Conservation (phyloP, 169 alveolate species). For the Pseudocohnilembus persalinus region DNA sequence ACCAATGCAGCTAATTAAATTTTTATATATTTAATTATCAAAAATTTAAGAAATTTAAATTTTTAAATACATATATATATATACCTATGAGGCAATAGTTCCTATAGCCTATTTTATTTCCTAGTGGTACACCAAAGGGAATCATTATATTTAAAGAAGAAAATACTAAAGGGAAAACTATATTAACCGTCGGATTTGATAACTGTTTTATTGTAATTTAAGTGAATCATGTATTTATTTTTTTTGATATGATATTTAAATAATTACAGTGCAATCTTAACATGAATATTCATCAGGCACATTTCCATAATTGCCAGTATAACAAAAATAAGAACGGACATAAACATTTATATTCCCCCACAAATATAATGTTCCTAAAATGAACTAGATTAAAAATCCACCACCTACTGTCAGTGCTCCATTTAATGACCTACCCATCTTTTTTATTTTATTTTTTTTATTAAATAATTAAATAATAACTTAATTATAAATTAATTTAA, state of each 20-base stretch:
- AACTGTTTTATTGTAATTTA: neutral
- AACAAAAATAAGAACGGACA: constrained; percentile 1
- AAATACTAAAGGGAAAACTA: constrained; percentile 16
- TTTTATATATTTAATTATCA: too few relatives aligned
- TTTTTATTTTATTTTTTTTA: too few relatives aligned
- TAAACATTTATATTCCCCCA: constrained; percentile 23
- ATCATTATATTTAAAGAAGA: neutral
- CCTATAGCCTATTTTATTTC: neutral
- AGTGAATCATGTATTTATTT: too few relatives aligned
- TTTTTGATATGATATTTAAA: too few relatives aligned
- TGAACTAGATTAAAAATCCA: constrained; percentile 20
- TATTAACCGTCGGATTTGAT: neutral
- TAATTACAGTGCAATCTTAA: neutral
- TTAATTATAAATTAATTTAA: too few relatives aligned
- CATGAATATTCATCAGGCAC: neutral
- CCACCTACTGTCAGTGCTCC: neutral
- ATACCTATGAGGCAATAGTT: neutral
- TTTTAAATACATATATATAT: too few relatives aligned
- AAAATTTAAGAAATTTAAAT: neutral
- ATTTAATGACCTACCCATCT: neutral
- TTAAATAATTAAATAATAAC: too few relatives aligned
- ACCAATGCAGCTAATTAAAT: neutral
- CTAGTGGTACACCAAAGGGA: neutral
- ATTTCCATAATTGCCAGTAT: neutral
- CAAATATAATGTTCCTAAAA: constrained; percentile 18